These are phyloP conservation scores for Porphyrellus cyaneotinctus DNA, from an alignment of 768 basidiomycete genomes.

Conservation along the genomic window DNA sequence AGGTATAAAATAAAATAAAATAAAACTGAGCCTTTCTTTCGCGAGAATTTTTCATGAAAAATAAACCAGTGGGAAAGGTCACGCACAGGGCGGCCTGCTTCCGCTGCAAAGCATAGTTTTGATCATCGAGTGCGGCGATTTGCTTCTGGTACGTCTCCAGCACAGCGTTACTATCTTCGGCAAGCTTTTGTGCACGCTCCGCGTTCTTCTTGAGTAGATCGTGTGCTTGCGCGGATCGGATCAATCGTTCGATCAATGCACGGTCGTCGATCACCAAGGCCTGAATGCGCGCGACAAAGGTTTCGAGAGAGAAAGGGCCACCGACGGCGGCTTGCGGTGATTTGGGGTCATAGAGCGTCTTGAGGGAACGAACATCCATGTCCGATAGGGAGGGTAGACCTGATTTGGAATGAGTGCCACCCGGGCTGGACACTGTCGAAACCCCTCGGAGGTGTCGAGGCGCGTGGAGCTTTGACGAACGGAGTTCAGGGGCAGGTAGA, in stretches of 20 bases:
- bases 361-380: constrained; percentile 83
- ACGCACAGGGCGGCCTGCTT: constrained; percentile 56
- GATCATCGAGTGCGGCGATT: constrained; percentile 73
- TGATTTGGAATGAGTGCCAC: constrained; percentile 26
- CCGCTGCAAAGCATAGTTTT: constrained; percentile 50
- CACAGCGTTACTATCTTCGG: constrained; percentile 72
- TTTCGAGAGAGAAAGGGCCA: constrained; percentile 60
- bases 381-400: constrained; percentile 63
- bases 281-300: constrained; percentile 73
- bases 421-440: constrained; percentile 39
- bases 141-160: constrained; percentile 92
- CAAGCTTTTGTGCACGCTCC: constrained; percentile 85
- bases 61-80: constrained; percentile 23
- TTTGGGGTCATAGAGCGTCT: constrained; percentile 62
- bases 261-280: constrained; percentile 81
- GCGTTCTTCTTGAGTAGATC: constrained; percentile 91
- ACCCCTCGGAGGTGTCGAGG: constrained; percentile 46
- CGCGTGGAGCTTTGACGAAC: constrained; percentile 57
- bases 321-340: constrained; percentile 30
- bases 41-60: not conserved
- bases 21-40: not conserved
- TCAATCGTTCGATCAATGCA: constrained; percentile 75
- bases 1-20: not conserved
- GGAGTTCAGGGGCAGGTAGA: constrained; percentile 81
- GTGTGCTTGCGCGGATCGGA: constrained; percentile 84